Base-by-base conservation (phyloP, 371 early-diverging fungal species). In the Mucor sp. region DNA sequence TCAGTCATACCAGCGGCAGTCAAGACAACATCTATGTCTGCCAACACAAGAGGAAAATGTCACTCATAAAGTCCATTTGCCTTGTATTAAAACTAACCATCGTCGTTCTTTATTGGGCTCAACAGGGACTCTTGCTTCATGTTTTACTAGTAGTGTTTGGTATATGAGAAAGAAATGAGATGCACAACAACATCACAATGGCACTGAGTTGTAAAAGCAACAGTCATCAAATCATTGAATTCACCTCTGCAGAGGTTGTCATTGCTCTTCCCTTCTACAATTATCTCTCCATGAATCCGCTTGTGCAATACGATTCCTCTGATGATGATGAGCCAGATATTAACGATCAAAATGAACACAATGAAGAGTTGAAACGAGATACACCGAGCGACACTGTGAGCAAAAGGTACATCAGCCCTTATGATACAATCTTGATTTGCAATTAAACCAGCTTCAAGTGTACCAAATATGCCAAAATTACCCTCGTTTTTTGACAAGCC, bases 401-500 rank as follows among this genome's bases (percentile, higher is more conserved):
- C 25, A 2, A 32, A 32, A 57, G 57, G 30, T 57, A 57, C 15
- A 57, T 6, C n/a, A 57, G 15, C 41, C 5, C 17, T 2, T 17
- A 41, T 14, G 2, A 8, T 5, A 21, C 8, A 33, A 3, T n/a
- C 3, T 33, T 32, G 30, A 32, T 8, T 30, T 19, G n/a, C 17
- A 30, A 30, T 19, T 25, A 32, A 57, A 57, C n/a, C 32, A 27
- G 14, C 14, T 15, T 25, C 0, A 50, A 53, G 53, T 27, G 3
- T 53, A 14, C 12, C 43, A 15, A 66, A 53, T 28, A 66, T 66
- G 66, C 66, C 66, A 53, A 59, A 59, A 39, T 28, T 66, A 30
- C 41, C 60, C 19, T 33, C 66, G 0, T 66, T 66, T 47, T 66
- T 66, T n/a, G 28, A 50, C 27, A 17, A 19, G 12, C 33, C 41